phyloP scores from a whole-genome alignment of 805 yeast genomes.

The Candida bentonensis region DNA sequence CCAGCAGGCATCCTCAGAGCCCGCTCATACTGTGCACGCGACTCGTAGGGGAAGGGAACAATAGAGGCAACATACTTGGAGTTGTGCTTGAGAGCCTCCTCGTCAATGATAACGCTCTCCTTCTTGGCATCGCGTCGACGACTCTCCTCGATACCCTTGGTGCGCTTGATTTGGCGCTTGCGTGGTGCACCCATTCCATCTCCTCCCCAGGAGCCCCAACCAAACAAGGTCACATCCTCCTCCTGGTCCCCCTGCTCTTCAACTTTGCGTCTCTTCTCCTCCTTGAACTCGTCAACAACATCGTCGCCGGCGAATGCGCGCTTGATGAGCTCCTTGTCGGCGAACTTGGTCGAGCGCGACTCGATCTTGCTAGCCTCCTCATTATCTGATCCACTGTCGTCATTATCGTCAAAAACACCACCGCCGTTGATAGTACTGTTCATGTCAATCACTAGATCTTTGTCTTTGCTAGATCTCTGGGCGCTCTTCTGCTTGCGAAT shows the following conservation, averaged over 20 bases:
- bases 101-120: slow-evolving; percentile 80
- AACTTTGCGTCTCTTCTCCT: slow-evolving; percentile 53
- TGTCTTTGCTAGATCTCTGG: slow-evolving; percentile 12
- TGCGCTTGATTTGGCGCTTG: slow-evolving; percentile 51
- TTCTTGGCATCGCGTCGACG: slow-evolving; percentile 66
- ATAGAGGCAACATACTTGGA: slow-evolving; percentile 71
- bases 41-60: slow-evolving; percentile 94
- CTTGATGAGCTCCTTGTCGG: slow-evolving; percentile 52
- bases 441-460: slow-evolving; percentile 17
- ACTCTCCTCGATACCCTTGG: slow-evolving; percentile 64
- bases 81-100: slow-evolving; percentile 69
- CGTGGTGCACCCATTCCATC: slow-evolving; percentile 32
- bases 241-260: slow-evolving; percentile 79
- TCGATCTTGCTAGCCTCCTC: slow-evolving; percentile 31
- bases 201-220: slow-evolving; percentile 98
- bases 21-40: slow-evolving; percentile 87
- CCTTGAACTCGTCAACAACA: slow-evolving; percentile 66
- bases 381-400: slow-evolving; percentile 19
- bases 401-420: slow-evolving; percentile 25
- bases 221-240: slow-evolving; percentile 77
- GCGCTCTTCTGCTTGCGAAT: slow-evolving; percentile 30
- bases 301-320: slow-evolving; percentile 98
- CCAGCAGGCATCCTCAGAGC: slow-evolving; percentile 93
- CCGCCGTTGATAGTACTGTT: slow-evolving; percentile 38
- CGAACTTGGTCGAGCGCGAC: slow-evolving; percentile 8